Percentiles rank a stretch among this genome's conserved stretches.
These are phyloP conservation scores for Aspergillus ustus DNA, from an alignment of 2,329 filamentous ascomycete species.

Conservation along the genomic window DNA sequence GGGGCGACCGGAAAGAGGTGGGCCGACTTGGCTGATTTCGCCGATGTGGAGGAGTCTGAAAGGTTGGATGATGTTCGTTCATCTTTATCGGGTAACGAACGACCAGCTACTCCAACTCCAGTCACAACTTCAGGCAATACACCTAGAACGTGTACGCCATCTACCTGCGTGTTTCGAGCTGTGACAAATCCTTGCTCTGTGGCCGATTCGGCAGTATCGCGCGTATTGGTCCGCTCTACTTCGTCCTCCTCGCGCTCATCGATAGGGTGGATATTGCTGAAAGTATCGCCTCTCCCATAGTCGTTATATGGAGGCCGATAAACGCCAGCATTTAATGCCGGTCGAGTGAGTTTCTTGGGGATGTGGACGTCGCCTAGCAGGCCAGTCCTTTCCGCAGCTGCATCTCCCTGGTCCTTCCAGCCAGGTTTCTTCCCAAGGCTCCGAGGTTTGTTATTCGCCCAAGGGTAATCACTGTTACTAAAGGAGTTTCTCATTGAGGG, in stretches of 20 bases:
- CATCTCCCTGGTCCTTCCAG: constrained; percentile 35
- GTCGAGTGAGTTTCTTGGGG: constrained; percentile 45
- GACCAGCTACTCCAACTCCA: constrained; percentile 27
- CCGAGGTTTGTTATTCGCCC: constrained; percentile 30
- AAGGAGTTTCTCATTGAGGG: constrained; percentile 30
- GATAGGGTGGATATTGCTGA: constrained; percentile 65
- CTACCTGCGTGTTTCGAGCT: constrained; percentile 30
- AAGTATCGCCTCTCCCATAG: constrained; percentile 53
- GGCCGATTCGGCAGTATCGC: constrained; percentile 32
- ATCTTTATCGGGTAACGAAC: constrained; percentile 55
- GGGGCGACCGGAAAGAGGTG: constrained; percentile 26
- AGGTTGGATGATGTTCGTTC: constrained; percentile 62
- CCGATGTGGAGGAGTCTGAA: constrained; percentile 54
- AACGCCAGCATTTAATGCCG: constrained; percentile 42
- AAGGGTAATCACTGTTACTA: constrained; percentile 31
- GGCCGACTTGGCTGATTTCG: constrained; percentile 31
- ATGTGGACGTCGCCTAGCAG: constrained; percentile 47
- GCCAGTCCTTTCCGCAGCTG: constrained; percentile 47
- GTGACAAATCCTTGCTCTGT: constrained; percentile 32
- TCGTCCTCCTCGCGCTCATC: constrained; percentile 67
- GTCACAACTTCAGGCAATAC: constrained; percentile 4
- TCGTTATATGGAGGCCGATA: constrained; percentile 54
- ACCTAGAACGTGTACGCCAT: not conserved
- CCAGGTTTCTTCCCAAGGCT: constrained; percentile 25
- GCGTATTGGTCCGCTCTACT: constrained; percentile 21